Conservation (phyloP, 305 asterid species). For the Fraxinus xanthoxyloides region DNA sequence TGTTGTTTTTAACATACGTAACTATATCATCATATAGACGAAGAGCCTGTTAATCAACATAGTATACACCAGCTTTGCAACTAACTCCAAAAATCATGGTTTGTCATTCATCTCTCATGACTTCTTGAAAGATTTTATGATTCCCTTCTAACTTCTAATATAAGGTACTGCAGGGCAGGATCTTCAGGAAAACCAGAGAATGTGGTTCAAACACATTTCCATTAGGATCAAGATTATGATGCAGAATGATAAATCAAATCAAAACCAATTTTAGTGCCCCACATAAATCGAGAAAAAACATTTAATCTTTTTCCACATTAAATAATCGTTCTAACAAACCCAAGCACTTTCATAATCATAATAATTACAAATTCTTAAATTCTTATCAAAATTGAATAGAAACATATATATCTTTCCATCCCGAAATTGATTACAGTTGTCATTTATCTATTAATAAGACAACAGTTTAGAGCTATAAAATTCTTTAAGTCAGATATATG, state of each 20-base stretch:
- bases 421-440: neutral
- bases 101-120: neutral
- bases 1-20: neutral
- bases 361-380: neutral
- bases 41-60: slow-evolving; percentile 4
- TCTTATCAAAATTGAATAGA: neutral
- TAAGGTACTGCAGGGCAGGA: neutral
- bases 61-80: neutral
- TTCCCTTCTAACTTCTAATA: neutral
- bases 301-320: neutral
- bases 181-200: neutral
- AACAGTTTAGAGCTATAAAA: neutral
- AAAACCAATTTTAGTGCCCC: neutral
- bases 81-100: slow-evolving; percentile 3
- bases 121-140: neutral
- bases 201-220: neutral
- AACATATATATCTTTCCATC: neutral
- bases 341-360: neutral
- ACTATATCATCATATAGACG: slow-evolving; percentile 13
- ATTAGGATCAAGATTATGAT: neutral
- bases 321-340: neutral
- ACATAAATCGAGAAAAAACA: neutral
- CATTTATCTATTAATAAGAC: neutral
- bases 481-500: neutral
- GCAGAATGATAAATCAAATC: neutral